A percentile compares a stretch with the other conserved stretches of the same genome.
phyloP scores from a whole-genome alignment of 257 asterid species.

The Solanum chmielewskii region DNA sequence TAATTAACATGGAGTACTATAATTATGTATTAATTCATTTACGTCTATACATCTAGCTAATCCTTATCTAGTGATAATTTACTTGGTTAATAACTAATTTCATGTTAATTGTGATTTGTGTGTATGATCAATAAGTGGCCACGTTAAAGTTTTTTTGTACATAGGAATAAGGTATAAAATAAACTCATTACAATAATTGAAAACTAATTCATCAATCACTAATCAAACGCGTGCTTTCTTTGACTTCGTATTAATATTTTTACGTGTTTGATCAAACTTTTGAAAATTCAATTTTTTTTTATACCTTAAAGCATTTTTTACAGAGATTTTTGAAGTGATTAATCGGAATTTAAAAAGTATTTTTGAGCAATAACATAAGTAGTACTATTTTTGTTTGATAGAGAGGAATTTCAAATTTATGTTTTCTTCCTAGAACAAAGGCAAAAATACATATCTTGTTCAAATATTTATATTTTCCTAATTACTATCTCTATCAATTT shows the following conservation, averaged over 20 bases:
- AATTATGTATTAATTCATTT: not conserved
- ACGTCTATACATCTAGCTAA: not conserved
- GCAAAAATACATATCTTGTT: not conserved
- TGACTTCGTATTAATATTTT: not conserved
- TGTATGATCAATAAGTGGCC: not conserved
- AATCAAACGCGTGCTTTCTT: not conserved
- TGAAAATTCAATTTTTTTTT: not conserved
- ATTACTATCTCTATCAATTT: not conserved
- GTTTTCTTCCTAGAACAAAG: not conserved
- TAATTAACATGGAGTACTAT: not conserved
- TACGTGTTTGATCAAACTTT: not conserved
- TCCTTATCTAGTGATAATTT: not conserved
- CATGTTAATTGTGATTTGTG: not conserved
- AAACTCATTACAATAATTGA: not conserved
- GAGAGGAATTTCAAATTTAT: not conserved
- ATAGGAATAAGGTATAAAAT: not conserved
- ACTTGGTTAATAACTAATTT: not conserved
- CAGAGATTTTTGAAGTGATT: not conserved
- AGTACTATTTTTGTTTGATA: not conserved
- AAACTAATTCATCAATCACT: not conserved
- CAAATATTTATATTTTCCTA: not conserved
- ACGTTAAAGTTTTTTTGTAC: not conserved
- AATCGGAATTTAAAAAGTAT: not conserved
- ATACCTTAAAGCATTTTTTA: accelerated
- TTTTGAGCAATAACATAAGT: not conserved